Base-by-base conservation (phyloP, 352 stramenopile genomes). In the Pythium apleroticum region DNA sequence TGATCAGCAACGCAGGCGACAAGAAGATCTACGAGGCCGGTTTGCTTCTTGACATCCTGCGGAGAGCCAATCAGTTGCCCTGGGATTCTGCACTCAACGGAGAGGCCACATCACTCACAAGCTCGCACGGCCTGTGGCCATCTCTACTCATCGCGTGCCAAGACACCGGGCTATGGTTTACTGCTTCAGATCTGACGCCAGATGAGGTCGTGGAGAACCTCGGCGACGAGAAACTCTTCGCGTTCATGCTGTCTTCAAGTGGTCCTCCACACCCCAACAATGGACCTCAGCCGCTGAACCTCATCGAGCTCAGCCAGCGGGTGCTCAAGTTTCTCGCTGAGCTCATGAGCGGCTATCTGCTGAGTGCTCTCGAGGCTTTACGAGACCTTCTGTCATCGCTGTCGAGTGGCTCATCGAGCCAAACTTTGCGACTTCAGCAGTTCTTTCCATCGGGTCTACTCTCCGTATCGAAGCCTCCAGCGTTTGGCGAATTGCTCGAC, bases 241-340 rank as follows among this genome's bases (percentile, higher is more conserved):
- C 55, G 15, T 70, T 50, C 25, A 25, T 70, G 45, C 15, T 54
- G 20, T 11, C 35, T 12, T 4, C 37, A 1, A 27, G 4, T 10
- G 5, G 27, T 12, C 33, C 19, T 7, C 2, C 27, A 24, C 28
- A n/a, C 20, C 14, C 31, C 31, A 17, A 31, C 6, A 31, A 31
- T 25, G 52, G 33, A 49, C 19, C 35, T 15, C 22, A 5, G 58
- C 12, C 24, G 14, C 22, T 33, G 14, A 24, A 12, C 19, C 24
- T 75, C 30, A 39, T 77, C 35, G 4, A 59, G 54, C 20, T 69
- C 12, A 65, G 62, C 48, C 75, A 72, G 30, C 57, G 55, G 7
- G 52, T 90, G 28, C 54, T 91, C 31, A 79, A 85, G 33, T 69
- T 91, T 35, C 54, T 80, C 22, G 72, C 86, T 1, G 80, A 91